These are phyloP conservation scores for Lecanosticta acicola DNA, from an alignment of 2,329 filamentous ascomycete genomes.

Conservation along the genomic window DNA sequence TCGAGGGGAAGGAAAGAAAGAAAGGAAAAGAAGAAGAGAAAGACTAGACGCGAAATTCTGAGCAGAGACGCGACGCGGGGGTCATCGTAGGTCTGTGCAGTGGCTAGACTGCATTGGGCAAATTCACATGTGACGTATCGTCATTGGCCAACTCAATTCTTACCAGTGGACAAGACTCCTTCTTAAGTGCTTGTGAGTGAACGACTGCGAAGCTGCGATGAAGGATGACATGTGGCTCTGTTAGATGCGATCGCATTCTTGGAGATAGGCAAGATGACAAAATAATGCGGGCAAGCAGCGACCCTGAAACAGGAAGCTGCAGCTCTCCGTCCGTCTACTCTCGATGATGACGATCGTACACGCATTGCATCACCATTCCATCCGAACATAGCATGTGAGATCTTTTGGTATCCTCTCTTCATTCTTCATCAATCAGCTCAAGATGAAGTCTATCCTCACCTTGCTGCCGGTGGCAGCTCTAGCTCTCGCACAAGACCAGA, in stretches of 20 bases:
- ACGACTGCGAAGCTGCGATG: too few species aligned
- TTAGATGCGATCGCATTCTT: background rate
- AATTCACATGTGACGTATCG: background rate
- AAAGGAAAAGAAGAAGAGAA: too few species aligned
- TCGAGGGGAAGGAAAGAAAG: conserved; percentile 40
- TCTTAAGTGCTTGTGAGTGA: too few species aligned
- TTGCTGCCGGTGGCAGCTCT: conserved; percentile 25
- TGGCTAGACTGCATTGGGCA: background rate
- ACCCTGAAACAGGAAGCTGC: conserved; percentile 1
- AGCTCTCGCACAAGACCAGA: conserved; percentile 20
- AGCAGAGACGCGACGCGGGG: background rate
- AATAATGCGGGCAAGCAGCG: background rate
- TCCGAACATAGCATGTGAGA: background rate
- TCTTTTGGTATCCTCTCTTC: background rate
- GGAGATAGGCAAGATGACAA: background rate
- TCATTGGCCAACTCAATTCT: too few species aligned
- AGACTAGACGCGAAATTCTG: too few species aligned
- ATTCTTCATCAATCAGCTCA: too few species aligned
- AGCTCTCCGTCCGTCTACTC: background rate
- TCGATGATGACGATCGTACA: background rate
- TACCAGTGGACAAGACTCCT: too few species aligned
- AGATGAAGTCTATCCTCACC: conserved; percentile 14
- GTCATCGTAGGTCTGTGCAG: too few species aligned
- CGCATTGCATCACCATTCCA: conserved; percentile 1
- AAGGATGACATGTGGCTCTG: too few species aligned